phyloP scores from a whole-genome alignment of 768 basidiomycete genomes.

The Lactifluus subvellereus region DNA sequence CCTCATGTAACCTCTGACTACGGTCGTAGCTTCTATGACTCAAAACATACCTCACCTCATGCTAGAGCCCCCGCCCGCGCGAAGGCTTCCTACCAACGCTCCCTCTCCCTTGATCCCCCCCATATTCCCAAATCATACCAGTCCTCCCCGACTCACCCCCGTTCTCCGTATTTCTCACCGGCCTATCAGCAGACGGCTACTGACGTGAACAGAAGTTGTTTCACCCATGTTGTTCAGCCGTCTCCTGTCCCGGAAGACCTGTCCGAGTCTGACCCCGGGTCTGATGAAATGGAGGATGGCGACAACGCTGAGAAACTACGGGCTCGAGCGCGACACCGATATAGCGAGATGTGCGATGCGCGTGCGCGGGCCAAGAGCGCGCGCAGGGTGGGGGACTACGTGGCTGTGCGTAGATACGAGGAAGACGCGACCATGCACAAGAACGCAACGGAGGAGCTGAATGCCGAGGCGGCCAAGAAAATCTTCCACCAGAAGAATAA shows the following conservation, averaged over 20 bases:
- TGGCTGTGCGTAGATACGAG: neutral
- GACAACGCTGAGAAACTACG: neutral
- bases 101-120: too few species aligned
- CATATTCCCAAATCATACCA: neutral
- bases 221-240: neutral
- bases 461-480: neutral
- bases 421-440: neutral
- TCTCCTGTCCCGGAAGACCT: neutral
- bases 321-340: neutral
- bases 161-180: neutral
- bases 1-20: too few species aligned
- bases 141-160: neutral
- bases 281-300: neutral
- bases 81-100: too few species aligned
- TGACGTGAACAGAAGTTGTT: neutral
- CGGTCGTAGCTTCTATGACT: too few species aligned
- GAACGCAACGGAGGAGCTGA: neutral
- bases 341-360: neutral
- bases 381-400: neutral
- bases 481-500: constrained; percentile 13
- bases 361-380: neutral
- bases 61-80: too few species aligned
- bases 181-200: neutral
- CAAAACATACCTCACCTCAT: too few species aligned
- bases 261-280: neutral